phyloP scores from a whole-genome alignment of 1,284 basidiomycete genomes.

The Pseudozyma thailandica region DNA sequence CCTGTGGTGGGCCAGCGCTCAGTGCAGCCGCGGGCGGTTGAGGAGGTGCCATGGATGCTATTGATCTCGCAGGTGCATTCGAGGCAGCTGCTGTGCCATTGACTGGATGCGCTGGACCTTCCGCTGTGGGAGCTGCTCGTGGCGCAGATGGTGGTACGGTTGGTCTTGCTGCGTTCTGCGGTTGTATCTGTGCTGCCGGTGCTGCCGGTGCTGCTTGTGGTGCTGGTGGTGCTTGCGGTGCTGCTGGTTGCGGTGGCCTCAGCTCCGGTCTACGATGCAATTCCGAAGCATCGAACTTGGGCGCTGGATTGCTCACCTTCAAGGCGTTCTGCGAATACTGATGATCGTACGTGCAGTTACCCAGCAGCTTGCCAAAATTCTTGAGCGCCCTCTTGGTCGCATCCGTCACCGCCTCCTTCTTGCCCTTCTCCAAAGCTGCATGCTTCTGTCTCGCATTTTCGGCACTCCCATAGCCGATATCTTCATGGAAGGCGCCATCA shows the following conservation, averaged over 20 bases:
- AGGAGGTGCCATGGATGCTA: not conserved
- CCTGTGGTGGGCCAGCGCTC: not conserved
- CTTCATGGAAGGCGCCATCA: slow-evolving; percentile 88
- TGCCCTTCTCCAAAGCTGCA: slow-evolving; percentile 91
- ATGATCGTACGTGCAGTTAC: slow-evolving; percentile 94
- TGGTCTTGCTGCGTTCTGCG: not conserved
- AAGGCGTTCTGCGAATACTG: slow-evolving; percentile 82
- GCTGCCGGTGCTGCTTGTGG: not conserved
- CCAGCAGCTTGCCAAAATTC: slow-evolving; percentile 92
- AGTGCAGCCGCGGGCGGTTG: not conserved
- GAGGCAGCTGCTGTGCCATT: not conserved
- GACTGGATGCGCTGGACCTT: not conserved
- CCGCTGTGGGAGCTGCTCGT: slow-evolving; percentile 4
- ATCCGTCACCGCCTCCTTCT: slow-evolving; percentile 97
- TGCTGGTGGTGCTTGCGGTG: slow-evolving; percentile 14
- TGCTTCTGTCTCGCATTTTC: slow-evolving; percentile 88
- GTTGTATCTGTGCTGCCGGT: no score
- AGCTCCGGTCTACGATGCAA: slow-evolving; percentile 50
- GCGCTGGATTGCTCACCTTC: slow-evolving; percentile 70
- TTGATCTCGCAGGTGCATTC: not conserved
- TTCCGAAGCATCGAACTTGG: slow-evolving; percentile 50
- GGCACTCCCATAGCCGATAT: slow-evolving; percentile 80
- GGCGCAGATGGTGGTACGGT: not conserved
- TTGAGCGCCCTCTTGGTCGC: slow-evolving; percentile 88
- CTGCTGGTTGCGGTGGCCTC: slow-evolving; percentile 15